phyloP scores from a whole-genome alignment of 164 flowering plant genomes.

The Vitis amurensis region DNA sequence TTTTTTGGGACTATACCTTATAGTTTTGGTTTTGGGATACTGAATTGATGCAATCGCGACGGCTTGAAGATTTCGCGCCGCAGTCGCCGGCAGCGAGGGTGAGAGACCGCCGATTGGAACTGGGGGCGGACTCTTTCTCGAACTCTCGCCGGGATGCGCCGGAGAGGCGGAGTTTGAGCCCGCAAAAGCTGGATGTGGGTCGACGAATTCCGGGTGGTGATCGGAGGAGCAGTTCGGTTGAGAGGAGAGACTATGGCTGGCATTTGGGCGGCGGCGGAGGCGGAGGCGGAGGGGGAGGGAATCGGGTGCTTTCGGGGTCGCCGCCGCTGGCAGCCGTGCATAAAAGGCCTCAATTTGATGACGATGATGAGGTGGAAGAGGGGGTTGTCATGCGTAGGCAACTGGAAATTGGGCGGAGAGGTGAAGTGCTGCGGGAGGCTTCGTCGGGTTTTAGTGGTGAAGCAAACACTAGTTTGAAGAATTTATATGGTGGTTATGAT shows the following conservation, averaged over 20 bases:
- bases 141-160: conserved; percentile 2
- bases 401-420: conserved; percentile 8
- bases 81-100: conserved; percentile 6
- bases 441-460: conserved; percentile 5
- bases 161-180: conserved; percentile 20
- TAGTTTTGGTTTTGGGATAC: neutral
- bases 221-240: conserved; percentile 11
- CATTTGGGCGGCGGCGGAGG: conserved; percentile 19
- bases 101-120: conserved; percentile 8
- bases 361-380: neutral
- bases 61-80: conserved; percentile 2
- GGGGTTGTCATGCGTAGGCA: conserved; percentile 6
- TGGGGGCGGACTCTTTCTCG: conserved; percentile 8
- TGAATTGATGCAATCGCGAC: conserved; percentile 19
- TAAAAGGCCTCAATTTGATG: conserved; percentile 17
- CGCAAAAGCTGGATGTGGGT: conserved; percentile 13
- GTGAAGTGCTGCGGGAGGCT: neutral
- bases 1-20: too few species aligned
- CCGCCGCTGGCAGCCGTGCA: conserved; percentile 12
- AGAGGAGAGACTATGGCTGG: conserved; percentile 26
- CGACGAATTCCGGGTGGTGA: conserved; percentile 7
- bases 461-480: conserved; percentile 4
- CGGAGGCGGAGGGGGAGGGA: conserved; percentile 17
- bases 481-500: conserved; percentile 9
- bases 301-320: conserved; percentile 18